Conservation (phyloP, 176 grass and related monocot genomes). For the Aegilops longissima region DNA sequence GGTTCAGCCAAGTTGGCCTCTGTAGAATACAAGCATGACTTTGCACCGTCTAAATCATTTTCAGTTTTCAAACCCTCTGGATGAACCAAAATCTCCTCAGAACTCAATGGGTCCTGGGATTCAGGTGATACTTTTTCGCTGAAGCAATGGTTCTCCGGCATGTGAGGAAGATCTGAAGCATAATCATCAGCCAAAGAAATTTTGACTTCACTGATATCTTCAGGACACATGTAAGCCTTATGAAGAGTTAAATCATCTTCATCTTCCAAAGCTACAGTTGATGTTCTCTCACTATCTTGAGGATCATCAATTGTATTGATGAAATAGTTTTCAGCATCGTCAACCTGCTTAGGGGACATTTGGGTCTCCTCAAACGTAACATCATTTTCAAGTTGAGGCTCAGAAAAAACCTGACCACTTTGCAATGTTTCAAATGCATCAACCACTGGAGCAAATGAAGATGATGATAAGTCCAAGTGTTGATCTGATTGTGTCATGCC, state of each 20-base stretch:
- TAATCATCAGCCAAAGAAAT: neutral
- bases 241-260: neutral
- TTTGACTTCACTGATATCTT: neutral
- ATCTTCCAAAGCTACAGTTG: neutral
- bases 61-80: neutral
- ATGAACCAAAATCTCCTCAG: neutral
- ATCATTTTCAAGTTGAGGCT: neutral
- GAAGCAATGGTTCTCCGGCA: neutral
- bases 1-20: neutral
- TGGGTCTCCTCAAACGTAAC: neutral
- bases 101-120: neutral
- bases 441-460: slow-evolving; percentile 14
- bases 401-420: neutral
- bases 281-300: neutral
- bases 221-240: neutral
- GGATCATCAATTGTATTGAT: neutral
- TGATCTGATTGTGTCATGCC: neutral
- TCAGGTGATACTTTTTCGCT: neutral
- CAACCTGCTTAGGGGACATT: neutral
- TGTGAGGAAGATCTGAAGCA: neutral
- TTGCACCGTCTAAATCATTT: neutral
- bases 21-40: neutral
- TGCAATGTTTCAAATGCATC: slow-evolving; percentile 13
- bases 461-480: slow-evolving; percentile 3
- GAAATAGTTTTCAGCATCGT: neutral